Percentiles rank a stretch among this genome's conserved stretches.
Evolutionary conservation across 768 basidiomycete species (phyloP).

Genomic region (Mycena crocata): DNA sequence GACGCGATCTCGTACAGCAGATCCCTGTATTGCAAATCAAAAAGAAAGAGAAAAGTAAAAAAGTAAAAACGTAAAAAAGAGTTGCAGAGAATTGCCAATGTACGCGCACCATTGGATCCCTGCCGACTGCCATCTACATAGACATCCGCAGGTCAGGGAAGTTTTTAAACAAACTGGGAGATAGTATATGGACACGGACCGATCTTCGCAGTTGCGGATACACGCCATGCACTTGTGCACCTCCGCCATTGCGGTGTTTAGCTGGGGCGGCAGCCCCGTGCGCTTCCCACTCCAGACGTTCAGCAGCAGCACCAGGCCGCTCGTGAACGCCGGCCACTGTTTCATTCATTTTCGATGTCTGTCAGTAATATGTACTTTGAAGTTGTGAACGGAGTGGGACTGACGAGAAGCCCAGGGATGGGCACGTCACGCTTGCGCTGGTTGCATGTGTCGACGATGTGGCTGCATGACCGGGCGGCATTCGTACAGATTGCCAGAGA

Average conservation of each 20-base stretch:
- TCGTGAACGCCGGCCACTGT: slow-evolving; percentile 48
- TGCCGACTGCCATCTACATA: slow-evolving; percentile 52
- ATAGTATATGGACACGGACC: slow-evolving; percentile 45
- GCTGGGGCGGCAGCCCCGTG: slow-evolving; percentile 58
- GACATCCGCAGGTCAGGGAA: background rate
- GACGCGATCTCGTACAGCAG: slow-evolving; percentile 33
- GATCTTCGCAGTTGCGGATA: slow-evolving; percentile 52
- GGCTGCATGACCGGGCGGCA: slow-evolving; percentile 80
- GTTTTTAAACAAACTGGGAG: no score
- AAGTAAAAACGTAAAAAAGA: no score
- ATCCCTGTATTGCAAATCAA: slow-evolving; percentile 5
- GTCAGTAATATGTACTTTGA: no score
- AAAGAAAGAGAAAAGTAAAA: no score
- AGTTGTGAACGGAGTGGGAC: slow-evolving; percentile 11
- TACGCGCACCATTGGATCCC: slow-evolving; percentile 50
- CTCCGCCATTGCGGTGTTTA: slow-evolving; percentile 66
- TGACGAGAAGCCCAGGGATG: slow-evolving; percentile 48
- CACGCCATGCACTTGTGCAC: slow-evolving; percentile 69
- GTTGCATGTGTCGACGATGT: slow-evolving; percentile 69
- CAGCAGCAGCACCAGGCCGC: slow-evolving; percentile 67
- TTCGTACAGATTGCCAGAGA: slow-evolving; percentile 86
- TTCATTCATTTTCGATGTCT: no score
- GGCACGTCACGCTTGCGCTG: slow-evolving; percentile 42
- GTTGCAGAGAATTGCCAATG: background rate
- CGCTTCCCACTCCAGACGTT: slow-evolving; percentile 73